Base-by-base conservation (phyloP, 768 basidiomycete species). In the Chalciporus chontae region DNA sequence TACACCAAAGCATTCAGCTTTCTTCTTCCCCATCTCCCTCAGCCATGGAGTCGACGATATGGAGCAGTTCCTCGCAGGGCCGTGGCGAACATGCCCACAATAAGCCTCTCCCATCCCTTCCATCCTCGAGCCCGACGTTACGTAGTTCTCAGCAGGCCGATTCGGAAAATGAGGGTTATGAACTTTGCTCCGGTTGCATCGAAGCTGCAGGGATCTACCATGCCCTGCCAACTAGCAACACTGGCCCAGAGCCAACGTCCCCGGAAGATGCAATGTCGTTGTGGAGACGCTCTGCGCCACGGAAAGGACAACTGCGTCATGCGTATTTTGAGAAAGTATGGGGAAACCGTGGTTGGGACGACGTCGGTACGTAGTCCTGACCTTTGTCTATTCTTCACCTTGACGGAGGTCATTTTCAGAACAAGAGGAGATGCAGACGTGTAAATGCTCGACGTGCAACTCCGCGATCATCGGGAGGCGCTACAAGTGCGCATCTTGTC, bases 241-340 rank as follows among this genome's bases (percentile, higher is more conserved):
- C 45, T 13, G 43, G 67, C 29, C 61, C 67, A n/a, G 71, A 67
- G 18, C 72, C 78, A n/a, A 72, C 75, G 0, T 79, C 80, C 1
- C 77, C 77, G 8, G 77, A 78, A 54, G 81, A 84, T 59, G 73
- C 77, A 8, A 62, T 73, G 50, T 79, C 77, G n/a, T 74, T 78
- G 52, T 80, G 83, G 80, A 69, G 80, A 53, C 73, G 87, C 32
- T 78, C 83, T 26, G 83, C 85, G 2, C 87, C 88, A 1, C 81
- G 79, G 43, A 90, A 89, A 65, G 89, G 89, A 13, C 79, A 87
- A 52, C 66, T 86, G 42, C 78, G 94, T 10, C 94, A 97, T 64
- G 85, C 89, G 1, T 97, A 87, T 63, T 68, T 80, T 39, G 94
- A 95, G 69, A 89, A 89, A 66, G 76, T 87, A 3, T 96, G 94